Base-by-base conservation (phyloP, 2,329 filamentous ascomycete species). In the Emmonsia crescens region DNA sequence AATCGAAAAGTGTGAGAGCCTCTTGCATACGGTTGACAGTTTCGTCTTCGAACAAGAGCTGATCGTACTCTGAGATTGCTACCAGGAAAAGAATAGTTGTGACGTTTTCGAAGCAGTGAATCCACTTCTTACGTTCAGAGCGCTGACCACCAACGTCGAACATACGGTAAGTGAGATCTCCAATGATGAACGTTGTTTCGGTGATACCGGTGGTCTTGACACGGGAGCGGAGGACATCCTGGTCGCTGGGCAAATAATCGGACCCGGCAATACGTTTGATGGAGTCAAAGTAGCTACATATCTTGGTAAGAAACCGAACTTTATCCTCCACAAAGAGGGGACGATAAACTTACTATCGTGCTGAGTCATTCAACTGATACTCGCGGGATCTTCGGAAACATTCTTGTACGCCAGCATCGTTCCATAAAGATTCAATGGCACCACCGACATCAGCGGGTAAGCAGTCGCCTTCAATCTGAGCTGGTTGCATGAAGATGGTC, bases 51-150 rank as follows among this genome's bases (percentile, higher is more conserved):
- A 96, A 96, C 54, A 96, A 83, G 64, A 96, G 82, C 79, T 96
- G 92, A 75, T 96, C 92, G 80, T 96, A 96, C 77, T 96, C 92
- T 68, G 91, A 96, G 69, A 96, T 96, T 77, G 93, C 93, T 68
- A 96, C 93, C 61, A 96, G 80, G 86, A 96, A 96, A 46, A 96
- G 88, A 69, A 96, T 96, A 10, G 92, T 96, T 9, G 91, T 96
- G 71, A 96, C 92, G 71, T 96, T 96, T 80, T 96, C 92, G 77
- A 96, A 96, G 80, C 92, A 96, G 80, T 96, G 92, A 70, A 96
- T 96, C 92, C 92, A 96, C 85, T 96, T 96, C 88, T 96, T 96
- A 74, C 92, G 87, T 79, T 96, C 92, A 6, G 91, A 96, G 75
- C 92, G 85, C 78, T 96, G 92, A 67, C 92, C 93, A 83, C 92